Base-by-base conservation (phyloP, 1,139 yeast species). In the Geotrichum restrictum region DNA sequence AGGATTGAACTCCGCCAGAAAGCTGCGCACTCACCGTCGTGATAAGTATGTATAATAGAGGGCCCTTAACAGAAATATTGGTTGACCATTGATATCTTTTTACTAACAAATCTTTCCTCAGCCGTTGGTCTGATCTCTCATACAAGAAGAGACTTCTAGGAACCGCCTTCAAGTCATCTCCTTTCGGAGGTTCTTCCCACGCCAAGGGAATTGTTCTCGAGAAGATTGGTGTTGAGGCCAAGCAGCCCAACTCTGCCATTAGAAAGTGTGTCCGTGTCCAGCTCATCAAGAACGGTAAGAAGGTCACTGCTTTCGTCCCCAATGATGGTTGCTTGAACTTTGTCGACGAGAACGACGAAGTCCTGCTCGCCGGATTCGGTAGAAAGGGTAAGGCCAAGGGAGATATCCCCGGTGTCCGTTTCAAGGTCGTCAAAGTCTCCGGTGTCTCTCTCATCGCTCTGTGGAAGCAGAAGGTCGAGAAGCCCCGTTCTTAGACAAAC, bases 311-410 rank as follows among this genome's bases (percentile, higher is more conserved):
- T 77, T 94, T 94, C 95, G 99, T 94, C 75, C 98, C 99, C 79
- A 93, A 93, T 74, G 99, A 94, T 80, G 99, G 99, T 91, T 94
- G 98, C 85, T 82, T 91, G 78, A 93, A 93, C 91, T 93, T 85
- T 70, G 97, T 93, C 71, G 98, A 93, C 75, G 98, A 93, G 83
- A 93, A 93, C 83, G 98, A 93, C 81, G 98, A 93, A 80, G 98
- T 93, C 70, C 83, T 93, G 74, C 82, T 93, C 71, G 98, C 99
- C 72, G 99, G 99, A 84, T 94, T 94, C 88, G 99, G 99, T 88
- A 89, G 98, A 83, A 93, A 96, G 86, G 99, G 99, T 84, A 93
- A 93, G 86, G 98, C 99, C 77, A 94, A 94, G 96, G 98, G 99
- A 85, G 98, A 93, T 89, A 91, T 93, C 75, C 98, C 98, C 79